Conservation (phyloP, 768 basidiomycete species). For the Tulasnella sp. region DNA sequence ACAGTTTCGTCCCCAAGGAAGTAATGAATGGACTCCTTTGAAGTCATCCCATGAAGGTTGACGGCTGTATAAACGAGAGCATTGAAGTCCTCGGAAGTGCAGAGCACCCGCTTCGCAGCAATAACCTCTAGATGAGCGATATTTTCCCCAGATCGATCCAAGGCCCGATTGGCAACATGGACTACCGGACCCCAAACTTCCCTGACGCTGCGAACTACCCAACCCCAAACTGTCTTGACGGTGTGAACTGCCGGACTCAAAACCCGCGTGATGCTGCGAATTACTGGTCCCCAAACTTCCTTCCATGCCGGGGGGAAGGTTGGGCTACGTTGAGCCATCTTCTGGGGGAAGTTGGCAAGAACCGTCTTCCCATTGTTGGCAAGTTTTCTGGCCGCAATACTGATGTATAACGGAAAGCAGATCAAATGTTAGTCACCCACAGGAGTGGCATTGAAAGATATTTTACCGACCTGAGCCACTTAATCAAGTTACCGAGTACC, state of each 20-base stretch:
- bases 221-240: too few species aligned
- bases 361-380: too few species aligned
- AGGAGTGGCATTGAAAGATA: neutral
- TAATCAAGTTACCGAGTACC: neutral
- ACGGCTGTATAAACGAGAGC: neutral
- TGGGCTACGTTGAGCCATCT: too few species aligned
- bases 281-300: too few species aligned
- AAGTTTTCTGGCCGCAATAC: too few species aligned
- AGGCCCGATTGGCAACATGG: too few species aligned
- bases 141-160: neutral
- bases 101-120: neutral
- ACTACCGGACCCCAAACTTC: neutral
- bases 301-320: too few species aligned
- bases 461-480: neutral
- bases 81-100: neutral
- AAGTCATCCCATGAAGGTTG: neutral
- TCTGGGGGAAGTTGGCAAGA: too few species aligned
- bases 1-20: neutral
- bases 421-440: neutral
- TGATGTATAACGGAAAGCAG: too few species aligned
- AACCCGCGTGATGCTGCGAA: too few species aligned
- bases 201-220: too few species aligned
- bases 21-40: neutral
- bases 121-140: neutral
- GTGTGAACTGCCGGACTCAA: too few species aligned